Percentiles rank a stretch among this genome's conserved stretches.
phyloP scores from a whole-genome alignment of 805 yeast genomes.

The Saccharomycopsis malanga region DNA sequence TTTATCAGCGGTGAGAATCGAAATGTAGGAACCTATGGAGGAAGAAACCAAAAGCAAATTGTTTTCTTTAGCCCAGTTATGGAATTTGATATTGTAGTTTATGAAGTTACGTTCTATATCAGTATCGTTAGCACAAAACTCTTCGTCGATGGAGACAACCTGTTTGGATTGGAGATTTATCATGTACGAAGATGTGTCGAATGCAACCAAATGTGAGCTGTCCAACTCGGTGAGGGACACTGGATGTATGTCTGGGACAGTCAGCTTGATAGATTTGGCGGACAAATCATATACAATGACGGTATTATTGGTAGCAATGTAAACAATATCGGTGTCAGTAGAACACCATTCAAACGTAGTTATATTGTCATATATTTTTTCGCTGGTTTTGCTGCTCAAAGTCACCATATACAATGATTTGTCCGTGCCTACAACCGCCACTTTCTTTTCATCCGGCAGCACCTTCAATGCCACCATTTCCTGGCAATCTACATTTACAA shows the following conservation, averaged over 20 bases:
- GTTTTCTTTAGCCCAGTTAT: slow-evolving; percentile 6
- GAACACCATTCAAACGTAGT: not conserved
- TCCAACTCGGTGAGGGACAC: too few species aligned
- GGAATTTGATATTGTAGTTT: slow-evolving; percentile 1
- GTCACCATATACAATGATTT: not conserved
- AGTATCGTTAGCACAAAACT: slow-evolving; percentile 8
- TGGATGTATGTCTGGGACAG: slow-evolving; percentile 6
- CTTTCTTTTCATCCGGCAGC: not conserved
- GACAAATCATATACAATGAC: too few species aligned
- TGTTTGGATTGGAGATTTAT: not conserved
- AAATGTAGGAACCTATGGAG: slow-evolving; percentile 58
- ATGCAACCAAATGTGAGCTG: too few species aligned
- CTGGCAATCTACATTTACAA: not conserved
- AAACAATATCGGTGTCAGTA: not conserved
- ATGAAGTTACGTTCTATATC: slow-evolving; percentile 8
- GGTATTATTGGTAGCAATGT: not conserved
- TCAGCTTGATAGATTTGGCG: too few species aligned
- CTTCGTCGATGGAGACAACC: slow-evolving; percentile 8
- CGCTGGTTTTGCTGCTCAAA: not conserved
- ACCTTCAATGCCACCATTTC: slow-evolving; percentile 2
- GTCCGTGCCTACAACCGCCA: not conserved
- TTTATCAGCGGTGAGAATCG: slow-evolving; percentile 35
- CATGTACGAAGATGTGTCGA: slow-evolving; percentile 4
- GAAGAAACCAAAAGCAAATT: slow-evolving; percentile 40
- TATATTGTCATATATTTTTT: not conserved